Conservation (phyloP, 306 rosid species). For the Coriaria nepalensis region DNA sequence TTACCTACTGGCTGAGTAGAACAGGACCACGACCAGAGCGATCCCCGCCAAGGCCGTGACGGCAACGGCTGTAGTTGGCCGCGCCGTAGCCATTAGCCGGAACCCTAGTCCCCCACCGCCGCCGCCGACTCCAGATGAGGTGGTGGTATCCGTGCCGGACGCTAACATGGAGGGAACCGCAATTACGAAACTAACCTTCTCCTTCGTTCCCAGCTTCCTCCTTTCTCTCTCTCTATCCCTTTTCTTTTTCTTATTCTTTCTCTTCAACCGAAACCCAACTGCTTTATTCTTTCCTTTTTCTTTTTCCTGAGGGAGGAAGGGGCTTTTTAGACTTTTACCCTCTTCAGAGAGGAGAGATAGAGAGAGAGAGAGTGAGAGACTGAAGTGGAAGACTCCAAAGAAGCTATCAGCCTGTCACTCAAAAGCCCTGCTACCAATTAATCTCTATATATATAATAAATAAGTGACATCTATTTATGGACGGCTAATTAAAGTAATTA, state of each 20-base stretch:
- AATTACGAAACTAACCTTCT: slow-evolving; percentile 29
- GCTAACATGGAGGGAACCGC: slow-evolving; percentile 40
- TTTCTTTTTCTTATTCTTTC: not conserved
- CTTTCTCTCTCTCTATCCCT: not conserved
- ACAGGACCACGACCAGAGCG: slow-evolving; percentile 39
- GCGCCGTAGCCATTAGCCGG: slow-evolving; percentile 28
- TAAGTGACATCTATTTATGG: too few species aligned
- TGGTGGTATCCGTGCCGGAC: slow-evolving; percentile 24
- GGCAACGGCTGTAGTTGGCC: slow-evolving; percentile 33
- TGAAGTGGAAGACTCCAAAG: slow-evolving; percentile 3
- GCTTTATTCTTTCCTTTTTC: not conserved
- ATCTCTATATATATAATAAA: not conserved
- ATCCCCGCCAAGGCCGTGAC: slow-evolving; percentile 66
- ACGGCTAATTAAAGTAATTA: too few species aligned
- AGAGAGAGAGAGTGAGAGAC: slow-evolving; percentile 1
- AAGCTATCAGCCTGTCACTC: slow-evolving; percentile 2
- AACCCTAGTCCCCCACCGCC: slow-evolving; percentile 12
- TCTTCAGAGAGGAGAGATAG: not conserved
- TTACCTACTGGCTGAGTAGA: slow-evolving; percentile 71
- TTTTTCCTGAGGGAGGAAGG: not conserved
- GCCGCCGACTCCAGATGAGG: slow-evolving; percentile 34
- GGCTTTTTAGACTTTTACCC: not conserved
- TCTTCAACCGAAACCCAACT: slow-evolving; percentile 5
- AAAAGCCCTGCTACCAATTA: not conserved
- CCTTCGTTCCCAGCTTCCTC: not conserved